A percentile compares a stretch with the other conserved stretches of the same genome.
Evolutionary conservation across 2,329 filamentous ascomycete genomes (phyloP).

Genomic region (Coleophoma crateriformis): DNA sequence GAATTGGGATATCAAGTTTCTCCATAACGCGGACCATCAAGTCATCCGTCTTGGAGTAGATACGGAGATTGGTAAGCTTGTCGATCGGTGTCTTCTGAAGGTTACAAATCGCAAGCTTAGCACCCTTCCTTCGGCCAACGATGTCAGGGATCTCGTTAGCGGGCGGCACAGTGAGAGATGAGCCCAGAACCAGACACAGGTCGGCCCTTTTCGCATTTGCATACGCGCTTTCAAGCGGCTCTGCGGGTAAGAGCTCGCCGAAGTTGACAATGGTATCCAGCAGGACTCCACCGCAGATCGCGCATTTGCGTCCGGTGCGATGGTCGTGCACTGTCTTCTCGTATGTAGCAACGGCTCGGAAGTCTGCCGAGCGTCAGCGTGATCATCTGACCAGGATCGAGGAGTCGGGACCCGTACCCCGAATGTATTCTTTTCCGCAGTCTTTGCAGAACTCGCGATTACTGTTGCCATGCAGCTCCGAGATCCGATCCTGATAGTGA

Average conservation of each 20-base stretch:
- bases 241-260: conserved; percentile 29
- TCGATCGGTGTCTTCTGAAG: conserved; percentile 39
- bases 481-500: conserved; percentile 31
- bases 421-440: conserved; percentile 40
- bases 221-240: conserved; percentile 27
- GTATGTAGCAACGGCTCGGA: conserved; percentile 37
- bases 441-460: conserved; percentile 39
- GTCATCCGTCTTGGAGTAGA: conserved; percentile 31
- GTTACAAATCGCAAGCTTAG: conserved; percentile 38
- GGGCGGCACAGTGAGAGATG: conserved; percentile 37
- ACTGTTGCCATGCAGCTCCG: conserved; percentile 42
- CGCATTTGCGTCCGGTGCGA: conserved; percentile 39
- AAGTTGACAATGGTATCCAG: conserved; percentile 42
- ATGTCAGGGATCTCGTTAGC: conserved; percentile 35
- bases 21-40: conserved; percentile 36
- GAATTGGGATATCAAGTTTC: conserved; percentile 30
- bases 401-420: conserved; percentile 19
- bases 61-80: conserved; percentile 23
- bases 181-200: conserved; percentile 39
- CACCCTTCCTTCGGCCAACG: conserved; percentile 23
- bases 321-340: conserved; percentile 37
- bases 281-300: conserved; percentile 30
- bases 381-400: neutral
- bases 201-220: conserved; percentile 35
- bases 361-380: conserved; percentile 26